These are phyloP conservation scores for Schoenoplectus triqueter DNA, from an alignment of 202 grass and related monocot species.

Conservation along the genomic window DNA sequence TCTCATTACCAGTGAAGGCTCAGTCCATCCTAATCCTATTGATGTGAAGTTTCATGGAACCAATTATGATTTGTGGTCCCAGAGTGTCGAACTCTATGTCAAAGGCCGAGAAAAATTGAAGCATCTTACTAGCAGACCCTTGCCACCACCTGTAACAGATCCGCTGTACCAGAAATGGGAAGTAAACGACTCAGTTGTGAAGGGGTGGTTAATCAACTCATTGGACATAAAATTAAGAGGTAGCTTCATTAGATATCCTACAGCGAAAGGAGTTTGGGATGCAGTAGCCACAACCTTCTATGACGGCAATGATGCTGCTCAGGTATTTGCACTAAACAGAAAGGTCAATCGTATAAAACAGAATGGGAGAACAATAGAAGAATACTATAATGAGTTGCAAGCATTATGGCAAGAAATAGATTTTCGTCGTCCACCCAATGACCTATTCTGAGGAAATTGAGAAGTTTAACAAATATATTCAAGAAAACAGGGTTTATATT, in stretches of 20 bases:
- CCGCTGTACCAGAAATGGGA: neutral
- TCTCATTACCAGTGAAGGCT: too few species aligned
- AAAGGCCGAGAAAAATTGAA: neutral
- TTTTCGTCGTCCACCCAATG: neutral
- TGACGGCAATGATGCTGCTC: neutral
- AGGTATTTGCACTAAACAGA: neutral
- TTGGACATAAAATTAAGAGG: neutral
- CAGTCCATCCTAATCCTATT: neutral
- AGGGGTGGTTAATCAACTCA: neutral
- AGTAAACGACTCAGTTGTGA: neutral
- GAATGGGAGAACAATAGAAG: neutral
- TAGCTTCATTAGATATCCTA: neutral
- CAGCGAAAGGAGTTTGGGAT: neutral
- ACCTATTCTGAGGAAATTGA: neutral
- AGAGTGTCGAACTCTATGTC: neutral
- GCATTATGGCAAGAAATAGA: neutral
- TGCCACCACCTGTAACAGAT: neutral
- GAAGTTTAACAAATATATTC: neutral
- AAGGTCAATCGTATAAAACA: neutral
- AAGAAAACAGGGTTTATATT: neutral
- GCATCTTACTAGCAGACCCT: neutral
- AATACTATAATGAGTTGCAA: neutral
- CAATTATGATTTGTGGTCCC: neutral
- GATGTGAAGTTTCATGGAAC: neutral
- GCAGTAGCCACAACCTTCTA: neutral